Base-by-base conservation (phyloP, 495 filamentous ascomycete species). In the Aspergillus affinis region DNA sequence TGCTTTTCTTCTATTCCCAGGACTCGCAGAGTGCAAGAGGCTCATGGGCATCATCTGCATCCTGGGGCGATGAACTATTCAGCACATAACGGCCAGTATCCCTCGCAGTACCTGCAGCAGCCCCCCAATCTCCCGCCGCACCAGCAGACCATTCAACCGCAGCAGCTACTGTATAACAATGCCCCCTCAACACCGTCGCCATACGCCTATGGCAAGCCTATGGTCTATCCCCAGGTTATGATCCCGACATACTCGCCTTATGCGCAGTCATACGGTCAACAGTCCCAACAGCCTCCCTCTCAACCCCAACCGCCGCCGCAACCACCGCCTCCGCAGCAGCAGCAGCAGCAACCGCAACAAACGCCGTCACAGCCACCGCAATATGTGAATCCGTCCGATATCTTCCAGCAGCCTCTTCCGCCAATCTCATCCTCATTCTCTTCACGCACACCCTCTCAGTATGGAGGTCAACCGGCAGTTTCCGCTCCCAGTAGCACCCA, bases 11-110 rank as follows among this genome's bases (percentile, higher is more conserved):
- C 6, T 4, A 41, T 41, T 41, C 56, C 51, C 20, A 55, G 53
- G 61, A 51, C 51, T 51, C 56, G 59, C 59, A 66, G 54, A 55
- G 61, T 55, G 47, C 58, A 55, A 62, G 62, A 49, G 61, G 51
- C 65, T 51, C 48, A 65, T 62, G 59, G 62, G 53, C 57, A 61
- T 63, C 55, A 66, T 64, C 59, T 61, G 64, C 54, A 70, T 69
- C 59, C 68, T 65, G 72, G 70, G 76, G 77, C 73, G 68, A 80
- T 80, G 78, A 80, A 73, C 75, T 80, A 72, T 63, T 75, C 76
- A 76, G 76, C 77, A 53, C 71, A 77, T 61, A 69, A 75, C 67
- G 74, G 74, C 60, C 76, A 76, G 66, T 78, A 74, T 65, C 72
- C 69, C 57, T 61, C 77, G 60, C 73, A 74, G 57, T 78, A 78